Evolutionary conservation across 106 monocot genomes (phyloP), one percentile per base, ranked within the genome.

Genomic region (Vanilla planifolia): DNA sequence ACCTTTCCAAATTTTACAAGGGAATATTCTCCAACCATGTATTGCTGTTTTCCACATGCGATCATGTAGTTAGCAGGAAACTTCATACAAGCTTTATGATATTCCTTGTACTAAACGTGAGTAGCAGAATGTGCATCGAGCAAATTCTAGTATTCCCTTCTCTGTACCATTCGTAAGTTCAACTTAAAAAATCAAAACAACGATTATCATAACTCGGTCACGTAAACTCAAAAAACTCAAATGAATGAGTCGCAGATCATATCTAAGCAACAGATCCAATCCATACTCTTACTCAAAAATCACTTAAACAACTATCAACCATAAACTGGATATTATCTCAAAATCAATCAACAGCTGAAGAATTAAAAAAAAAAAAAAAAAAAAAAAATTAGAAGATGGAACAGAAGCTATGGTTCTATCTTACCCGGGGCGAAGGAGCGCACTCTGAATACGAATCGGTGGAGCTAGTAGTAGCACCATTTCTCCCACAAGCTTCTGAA

Each of bases 401-500:
- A 9, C 26, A 51, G 13, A 25, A 14, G 27, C 1, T 51, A 28
- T 11, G 15, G 24, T 28, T 26, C 4, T 13, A 11, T 51, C 14
- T 51, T 51, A 51, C 51, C 1, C 2, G 13, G 27, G 27, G 27
- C 13, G 15, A 51, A 11, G 8, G 27, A 11, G 28, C 11, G 51
- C 6, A 28, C 27, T 51, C 10, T 51, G 51, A 28, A 51, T 28
- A 27, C 51, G 27, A 51, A 51, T 24, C 24, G 26, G 51, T 13
- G 27, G 27, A 24, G 25, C 27, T 3, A 51, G 27, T 8, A 51
- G 9, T 27, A 51, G 11, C 10, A 17, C 51, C 51, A 51, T 51
- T 14, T 27, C 51, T 51, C 28, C 51, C 51, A 51, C 27, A 51
- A 51, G 8, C 26, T 29, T 51, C 51, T 51, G 51, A 28, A 51